Evolutionary conservation across 2,329 filamentous ascomycete species (phyloP), one percentile per base, ranked within the genome.

Genomic region (Juglanconis sp.): DNA sequence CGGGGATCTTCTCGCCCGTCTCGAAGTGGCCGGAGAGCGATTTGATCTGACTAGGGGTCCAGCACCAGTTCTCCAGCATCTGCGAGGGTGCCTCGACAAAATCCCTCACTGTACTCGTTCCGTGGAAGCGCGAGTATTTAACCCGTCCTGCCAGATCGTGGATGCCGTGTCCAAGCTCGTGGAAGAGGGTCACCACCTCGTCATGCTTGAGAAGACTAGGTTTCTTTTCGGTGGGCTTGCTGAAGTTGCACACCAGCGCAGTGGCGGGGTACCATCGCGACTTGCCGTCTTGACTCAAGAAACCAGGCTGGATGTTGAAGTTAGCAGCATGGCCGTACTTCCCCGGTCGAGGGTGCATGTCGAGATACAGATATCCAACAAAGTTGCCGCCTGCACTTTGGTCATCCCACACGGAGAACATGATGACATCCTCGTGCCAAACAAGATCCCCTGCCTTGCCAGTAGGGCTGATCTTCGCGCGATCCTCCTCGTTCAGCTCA

Each of bases 291-390:
- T 83, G 78, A 60, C 82, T 78, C 59, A 86, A 76, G 74, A 84
- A 92, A 31, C 89, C 89, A 1, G 90, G 89, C 73, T 91, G 87
- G 2, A 95, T 74, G 73, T 87, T 90, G 78, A 95, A 94, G 78
- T 94, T 94, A 68, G 91, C 91, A 5, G 91, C 90, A 69, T 94
- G 91, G 15, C 89, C 87, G 71, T 94, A 94, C 73, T 95, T 95
- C 73, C 91, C 90, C 67, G 87, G 86, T 42, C 91, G 84, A 1
- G 90, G 90, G 73, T 91, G 89, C 24, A 94, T 81, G 73, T 95
- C 91, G 13, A 95, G 83, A 73, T 94, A 94, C 32, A 95, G 81
- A 71, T 94, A 95, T 46, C 91, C 91, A 6, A 91, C 87, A 68
- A 95, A 95, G 40, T 80, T 85, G 53, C 82, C 79, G 15, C 90